Conservation (phyloP, 805 yeast species). For the Ogataea allantospora region DNA sequence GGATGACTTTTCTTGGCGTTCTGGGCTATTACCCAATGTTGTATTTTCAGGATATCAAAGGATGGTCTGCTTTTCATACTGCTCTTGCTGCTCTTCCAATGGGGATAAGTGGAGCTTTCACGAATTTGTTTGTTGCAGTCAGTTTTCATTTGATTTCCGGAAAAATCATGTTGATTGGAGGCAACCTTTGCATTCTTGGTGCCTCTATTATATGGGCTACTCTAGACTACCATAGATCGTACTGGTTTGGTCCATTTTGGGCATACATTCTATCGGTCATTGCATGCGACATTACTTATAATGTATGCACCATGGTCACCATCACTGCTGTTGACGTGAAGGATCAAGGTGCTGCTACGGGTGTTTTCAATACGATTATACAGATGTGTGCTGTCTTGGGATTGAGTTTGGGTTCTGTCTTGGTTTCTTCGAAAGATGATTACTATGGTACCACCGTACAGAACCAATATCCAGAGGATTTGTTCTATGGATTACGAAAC, state of each 20-base stretch:
- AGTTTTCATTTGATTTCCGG: conserved; percentile 40
- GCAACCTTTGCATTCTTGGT: conserved; percentile 29
- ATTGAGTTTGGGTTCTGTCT: conserved; percentile 36
- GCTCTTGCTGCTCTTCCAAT: conserved; percentile 39
- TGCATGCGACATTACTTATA: conserved; percentile 43
- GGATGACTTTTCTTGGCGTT: conserved; percentile 39
- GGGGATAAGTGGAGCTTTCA: conserved; percentile 36
- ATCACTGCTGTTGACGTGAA: conserved; percentile 33
- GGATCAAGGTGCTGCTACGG: conserved; percentile 40
- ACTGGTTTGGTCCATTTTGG: conserved; percentile 44
- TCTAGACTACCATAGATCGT: conserved; percentile 27
- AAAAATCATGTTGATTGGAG: conserved; percentile 31
- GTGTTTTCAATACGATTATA: conserved; percentile 38
- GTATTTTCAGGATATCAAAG: conserved; percentile 37
- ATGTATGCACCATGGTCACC: conserved; percentile 40
- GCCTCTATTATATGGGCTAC: conserved; percentile 39
- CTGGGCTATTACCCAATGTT: conserved; percentile 35
- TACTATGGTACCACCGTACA: conserved; percentile 26
- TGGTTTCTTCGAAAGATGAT: conserved; percentile 31
- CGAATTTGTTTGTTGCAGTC: conserved; percentile 40
- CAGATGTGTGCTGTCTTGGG: conserved; percentile 39
- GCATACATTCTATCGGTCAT: conserved; percentile 34
- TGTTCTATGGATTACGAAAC: conserved; percentile 31
- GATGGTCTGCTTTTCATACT: conserved; percentile 36
- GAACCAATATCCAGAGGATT: conserved; percentile 11